Base-by-base conservation (phyloP, 306 rosid genomes). In the Calophaca sinica region DNA sequence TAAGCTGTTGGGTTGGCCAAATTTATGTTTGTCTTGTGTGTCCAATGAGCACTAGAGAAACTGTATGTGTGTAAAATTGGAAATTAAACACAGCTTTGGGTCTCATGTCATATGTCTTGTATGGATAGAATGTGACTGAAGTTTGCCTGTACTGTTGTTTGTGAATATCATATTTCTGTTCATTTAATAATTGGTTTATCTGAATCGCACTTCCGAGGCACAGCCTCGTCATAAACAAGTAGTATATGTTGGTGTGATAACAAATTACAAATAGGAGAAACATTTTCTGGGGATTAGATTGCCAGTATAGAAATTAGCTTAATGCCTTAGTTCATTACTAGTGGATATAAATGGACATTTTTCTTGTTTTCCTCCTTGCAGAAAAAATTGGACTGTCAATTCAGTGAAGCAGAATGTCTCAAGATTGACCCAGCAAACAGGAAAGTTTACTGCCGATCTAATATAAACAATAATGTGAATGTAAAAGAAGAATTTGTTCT, bases 351-450 rank as follows among this genome's bases (percentile, higher is more conserved):
- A 70, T 69, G 55, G 62, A 36, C 12, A 13, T 44, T 69, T 73
- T 70, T 55, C 57, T 55, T 69, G 20, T 62, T 80, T 75, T 71
- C 11, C 7, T 65, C 74, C 13, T 1, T 33, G 76, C 96, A 94
- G 97, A 92, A 94, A 88, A 82, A 54, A 5, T 66, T 89, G 58
- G 88, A 85, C 8, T 57, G 86, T 60, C 82, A 73, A 41, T 94
- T 77, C 85, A 76, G 72, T 66, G 99, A 94, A 86, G 99, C 99
- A 1, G 96, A 88, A 71, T 94, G 99, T 83, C 42, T 84, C 85
- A 89, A 85, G 89, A 92, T 94, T 81, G 99, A 94, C 44, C 87
- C 99, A 41, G 77, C 81, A 72, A 90, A 92, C 84, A 90, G 85
- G 88, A 90, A 94, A 82, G 67, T 94, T 50, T 84, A 90, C 69